phyloP scores from a whole-genome alignment of 805 yeast species.

The Millerozyma miso region DNA sequence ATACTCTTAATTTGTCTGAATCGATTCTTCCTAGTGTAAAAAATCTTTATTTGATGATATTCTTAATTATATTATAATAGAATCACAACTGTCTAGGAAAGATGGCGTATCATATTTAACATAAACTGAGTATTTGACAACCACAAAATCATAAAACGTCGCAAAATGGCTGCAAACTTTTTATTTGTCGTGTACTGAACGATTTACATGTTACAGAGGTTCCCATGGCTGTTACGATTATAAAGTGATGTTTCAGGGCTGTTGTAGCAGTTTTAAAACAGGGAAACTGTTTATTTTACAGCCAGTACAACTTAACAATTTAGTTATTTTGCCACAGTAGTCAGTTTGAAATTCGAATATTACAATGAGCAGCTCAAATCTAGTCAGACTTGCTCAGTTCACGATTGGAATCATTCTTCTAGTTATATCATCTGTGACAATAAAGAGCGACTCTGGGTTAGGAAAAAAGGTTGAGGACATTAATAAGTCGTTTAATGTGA shows the following conservation, averaged over 20 bases:
- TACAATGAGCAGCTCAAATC: not conserved
- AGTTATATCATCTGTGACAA: not conserved
- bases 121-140: not conserved
- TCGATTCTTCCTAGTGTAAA: not conserved
- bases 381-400: not conserved
- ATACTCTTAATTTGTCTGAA: not conserved
- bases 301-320: too few species aligned
- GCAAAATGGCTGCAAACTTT: slow-evolving; percentile 1
- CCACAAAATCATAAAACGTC: not conserved
- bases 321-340: too few species aligned
- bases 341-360: not conserved
- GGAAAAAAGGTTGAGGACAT: not conserved
- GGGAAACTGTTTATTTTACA: not conserved
- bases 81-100: not conserved
- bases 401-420: slow-evolving; percentile 1
- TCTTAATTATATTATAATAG: not conserved
- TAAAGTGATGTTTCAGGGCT: not conserved
- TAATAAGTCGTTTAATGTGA: not conserved
- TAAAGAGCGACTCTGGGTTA: slow-evolving; percentile 1
- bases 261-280: not conserved
- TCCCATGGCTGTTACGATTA: not conserved
- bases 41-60: not conserved
- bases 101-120: not conserved
- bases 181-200: not conserved
- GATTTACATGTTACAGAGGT: not conserved